phyloP scores from a whole-genome alignment of 176 grass and related monocot species.

The Oryza longistaminata region DNA sequence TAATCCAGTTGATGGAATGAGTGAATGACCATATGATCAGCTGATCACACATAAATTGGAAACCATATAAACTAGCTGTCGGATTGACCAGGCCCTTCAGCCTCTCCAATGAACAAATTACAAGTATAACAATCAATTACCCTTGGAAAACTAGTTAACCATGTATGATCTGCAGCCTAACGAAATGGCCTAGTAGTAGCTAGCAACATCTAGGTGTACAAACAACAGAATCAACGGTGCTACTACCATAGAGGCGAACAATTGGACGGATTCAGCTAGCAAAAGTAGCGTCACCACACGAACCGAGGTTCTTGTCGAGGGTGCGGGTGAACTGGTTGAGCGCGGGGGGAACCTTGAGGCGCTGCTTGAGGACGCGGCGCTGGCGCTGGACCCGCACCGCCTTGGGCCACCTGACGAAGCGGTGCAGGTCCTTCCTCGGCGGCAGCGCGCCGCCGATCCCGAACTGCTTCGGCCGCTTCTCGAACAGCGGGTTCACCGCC shows the following conservation, averaged over 20 bases:
- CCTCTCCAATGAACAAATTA: background rate
- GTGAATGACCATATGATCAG: background rate
- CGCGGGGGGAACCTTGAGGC: constrained; percentile 79
- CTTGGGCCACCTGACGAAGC: constrained; percentile 96
- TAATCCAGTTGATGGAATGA: background rate
- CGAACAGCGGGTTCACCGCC: constrained; percentile 74
- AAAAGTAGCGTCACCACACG: background rate
- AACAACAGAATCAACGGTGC: background rate
- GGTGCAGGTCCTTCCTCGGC: constrained; percentile 79
- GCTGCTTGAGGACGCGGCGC: constrained; percentile 91
- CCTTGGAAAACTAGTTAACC: too few species aligned
- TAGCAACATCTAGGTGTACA: background rate
- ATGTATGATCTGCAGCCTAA: background rate
- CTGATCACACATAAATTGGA: background rate
- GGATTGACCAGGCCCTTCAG: too few species aligned
- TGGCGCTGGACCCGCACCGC: constrained; percentile 84
- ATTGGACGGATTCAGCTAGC: too few species aligned
- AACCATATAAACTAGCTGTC: too few species aligned
- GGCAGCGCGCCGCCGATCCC: constrained; percentile 74
- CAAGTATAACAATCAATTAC: background rate
- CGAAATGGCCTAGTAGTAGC: background rate
- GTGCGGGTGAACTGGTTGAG: constrained; percentile 97
- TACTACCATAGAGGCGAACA: too few species aligned
- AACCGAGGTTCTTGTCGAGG: constrained; percentile 87
- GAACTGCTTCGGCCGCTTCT: constrained; percentile 94